A percentile compares a stretch with the other conserved stretches of the same genome.
Conservation (phyloP, 768 basidiomycete species). For the Strobilomyces echinocephalus region DNA sequence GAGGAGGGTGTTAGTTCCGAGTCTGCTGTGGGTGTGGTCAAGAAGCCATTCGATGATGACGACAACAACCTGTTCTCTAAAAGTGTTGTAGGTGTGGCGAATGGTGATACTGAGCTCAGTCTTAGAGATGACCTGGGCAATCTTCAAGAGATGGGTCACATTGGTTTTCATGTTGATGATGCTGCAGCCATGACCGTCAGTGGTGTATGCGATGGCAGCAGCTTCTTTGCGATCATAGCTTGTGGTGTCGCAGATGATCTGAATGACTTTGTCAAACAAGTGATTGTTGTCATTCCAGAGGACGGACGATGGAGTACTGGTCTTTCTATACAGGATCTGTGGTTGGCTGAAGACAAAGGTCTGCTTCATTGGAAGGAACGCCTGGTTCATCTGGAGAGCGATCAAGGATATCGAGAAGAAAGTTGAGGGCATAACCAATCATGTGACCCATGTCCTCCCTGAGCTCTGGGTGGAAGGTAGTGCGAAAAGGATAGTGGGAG, state of each 20-base stretch:
- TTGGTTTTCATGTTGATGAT: too few relatives aligned
- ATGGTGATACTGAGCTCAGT: conserved; percentile 77
- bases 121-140: conserved; percentile 72
- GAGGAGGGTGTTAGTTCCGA: conserved; percentile 61
- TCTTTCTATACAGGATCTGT: conserved; percentile 78
- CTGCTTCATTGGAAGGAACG: conserved; percentile 62
- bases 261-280: conserved; percentile 82
- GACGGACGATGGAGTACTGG: conserved; percentile 71
- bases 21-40: conserved; percentile 68
- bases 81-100: conserved; percentile 68
- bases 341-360: too few relatives aligned
- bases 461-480: conserved; percentile 56
- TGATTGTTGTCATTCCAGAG: conserved; percentile 99
- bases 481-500: conserved; percentile 54
- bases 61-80: conserved; percentile 77
- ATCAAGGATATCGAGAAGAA: too few relatives aligned
- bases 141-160: conserved; percentile 66
- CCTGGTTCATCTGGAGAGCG: too few relatives aligned
- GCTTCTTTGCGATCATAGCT: conserved; percentile 55
- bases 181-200: conserved; percentile 63
- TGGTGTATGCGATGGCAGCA: conserved; percentile 45
- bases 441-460: conserved; percentile 69
- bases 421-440: conserved; percentile 65
- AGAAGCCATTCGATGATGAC: conserved; percentile 85
- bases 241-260: conserved; percentile 56